These are phyloP conservation scores for Ophiognomonia clavigignenti-juglandacearum DNA, from an alignment of 2,329 filamentous ascomycete species.

Conservation along the genomic window DNA sequence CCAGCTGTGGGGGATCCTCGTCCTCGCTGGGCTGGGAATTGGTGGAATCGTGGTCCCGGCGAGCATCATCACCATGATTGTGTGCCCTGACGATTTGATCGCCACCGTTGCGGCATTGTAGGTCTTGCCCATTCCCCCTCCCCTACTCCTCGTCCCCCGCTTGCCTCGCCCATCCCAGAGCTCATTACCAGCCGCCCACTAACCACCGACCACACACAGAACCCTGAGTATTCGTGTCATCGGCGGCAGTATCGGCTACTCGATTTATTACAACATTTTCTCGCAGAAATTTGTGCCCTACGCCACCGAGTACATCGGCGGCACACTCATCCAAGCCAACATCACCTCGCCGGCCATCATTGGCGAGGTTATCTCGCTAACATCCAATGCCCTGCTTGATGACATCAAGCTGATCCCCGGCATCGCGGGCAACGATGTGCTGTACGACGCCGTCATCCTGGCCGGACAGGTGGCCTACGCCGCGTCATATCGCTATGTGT, in stretches of 20 bases:
- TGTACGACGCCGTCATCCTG: constrained; percentile 46
- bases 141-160: no score
- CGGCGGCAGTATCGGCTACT: constrained; percentile 61
- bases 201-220: neutral
- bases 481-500: constrained; percentile 55
- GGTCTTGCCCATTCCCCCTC: no score
- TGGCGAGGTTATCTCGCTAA: constrained; percentile 45
- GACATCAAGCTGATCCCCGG: constrained; percentile 44
- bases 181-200: no score
- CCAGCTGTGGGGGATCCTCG: constrained; percentile 51
- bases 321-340: constrained; percentile 42
- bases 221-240: constrained; percentile 66
- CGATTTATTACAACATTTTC: constrained; percentile 54
- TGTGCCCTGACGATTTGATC: constrained; percentile 66
- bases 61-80: constrained; percentile 64
- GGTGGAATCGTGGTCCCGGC: constrained; percentile 65
- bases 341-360: constrained; percentile 45
- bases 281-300: constrained; percentile 38
- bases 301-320: constrained; percentile 43
- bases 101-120: constrained; percentile 60
- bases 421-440: constrained; percentile 44
- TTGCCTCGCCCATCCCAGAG: no score
- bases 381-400: constrained; percentile 44
- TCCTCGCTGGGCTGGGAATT: constrained; percentile 58
- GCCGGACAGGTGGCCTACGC: constrained; percentile 54